Percentiles rank a stretch among this genome's conserved stretches.
Evolutionary conservation across 129 eudicot genomes (phyloP).

Genomic region (Ambrosia trifida): DNA sequence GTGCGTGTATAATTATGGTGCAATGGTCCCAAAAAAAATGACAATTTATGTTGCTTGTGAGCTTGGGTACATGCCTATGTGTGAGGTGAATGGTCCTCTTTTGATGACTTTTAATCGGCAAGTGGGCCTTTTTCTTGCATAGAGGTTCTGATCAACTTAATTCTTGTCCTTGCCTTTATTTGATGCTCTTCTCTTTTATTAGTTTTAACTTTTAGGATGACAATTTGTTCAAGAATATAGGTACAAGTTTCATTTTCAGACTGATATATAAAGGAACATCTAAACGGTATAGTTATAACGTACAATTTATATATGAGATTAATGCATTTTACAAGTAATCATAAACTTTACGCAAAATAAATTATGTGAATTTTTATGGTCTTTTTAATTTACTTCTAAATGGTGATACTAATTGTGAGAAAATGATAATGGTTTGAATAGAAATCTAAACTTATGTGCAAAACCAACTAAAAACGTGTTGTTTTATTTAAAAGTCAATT

Average conservation of each 20-base stretch:
- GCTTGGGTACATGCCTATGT: neutral
- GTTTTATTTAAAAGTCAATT: too few species aligned
- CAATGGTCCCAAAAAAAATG: neutral
- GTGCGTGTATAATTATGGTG: neutral
- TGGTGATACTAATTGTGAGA: too few species aligned
- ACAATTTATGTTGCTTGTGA: neutral
- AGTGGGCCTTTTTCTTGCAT: neutral
- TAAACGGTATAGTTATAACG: too few species aligned
- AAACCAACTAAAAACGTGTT: too few species aligned
- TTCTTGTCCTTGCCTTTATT: neutral
- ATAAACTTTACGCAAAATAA: too few species aligned
- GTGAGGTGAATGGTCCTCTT: conserved; percentile 5
- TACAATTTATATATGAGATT: too few species aligned
- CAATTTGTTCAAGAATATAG: neutral
- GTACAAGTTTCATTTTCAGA: neutral
- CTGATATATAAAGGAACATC: neutral
- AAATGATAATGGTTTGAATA: too few species aligned
- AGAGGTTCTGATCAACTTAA: neutral
- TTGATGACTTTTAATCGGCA: neutral
- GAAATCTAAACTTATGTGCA: too few species aligned
- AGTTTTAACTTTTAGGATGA: neutral
- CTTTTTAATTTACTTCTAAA: too few species aligned
- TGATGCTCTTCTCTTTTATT: conserved; percentile 1
- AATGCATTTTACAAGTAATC: too few species aligned
- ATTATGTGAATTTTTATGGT: too few species aligned